Percentiles rank a stretch among this genome's conserved stretches.
Evolutionary conservation across 495 filamentous ascomycete genomes (phyloP).

Genomic region (Lophiotrema nucula): DNA sequence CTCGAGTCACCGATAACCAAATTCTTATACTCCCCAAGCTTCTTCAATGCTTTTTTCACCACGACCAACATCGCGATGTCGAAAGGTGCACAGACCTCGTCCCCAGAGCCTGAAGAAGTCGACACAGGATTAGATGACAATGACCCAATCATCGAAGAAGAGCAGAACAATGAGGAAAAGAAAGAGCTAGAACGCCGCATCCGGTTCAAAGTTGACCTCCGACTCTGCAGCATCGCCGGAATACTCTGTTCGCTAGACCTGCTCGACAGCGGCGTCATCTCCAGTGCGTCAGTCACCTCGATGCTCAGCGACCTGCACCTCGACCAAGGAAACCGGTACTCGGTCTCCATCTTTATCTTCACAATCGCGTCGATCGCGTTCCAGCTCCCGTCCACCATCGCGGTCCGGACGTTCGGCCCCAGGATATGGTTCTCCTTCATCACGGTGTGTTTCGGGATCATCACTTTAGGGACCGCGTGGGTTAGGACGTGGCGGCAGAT

Average conservation of each 20-base stretch:
- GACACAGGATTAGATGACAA: background rate
- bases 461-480: constrained; percentile 72
- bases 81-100: too few relatives aligned
- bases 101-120: too few relatives aligned
- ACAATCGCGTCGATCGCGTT: constrained; percentile 72
- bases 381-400: constrained; percentile 71
- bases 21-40: too few relatives aligned
- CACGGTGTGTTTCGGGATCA: constrained; percentile 67
- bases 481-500: constrained; percentile 69
- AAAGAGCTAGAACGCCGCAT: constrained; percentile 40
- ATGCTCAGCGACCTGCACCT: constrained; percentile 67
- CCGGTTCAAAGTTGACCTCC: constrained; percentile 65
- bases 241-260: constrained; percentile 71
- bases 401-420: constrained; percentile 66
- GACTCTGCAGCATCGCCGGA: constrained; percentile 74
- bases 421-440: constrained; percentile 66
- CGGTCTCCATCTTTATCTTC: constrained; percentile 76
- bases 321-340: constrained; percentile 61
- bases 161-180: constrained; percentile 9
- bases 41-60: too few relatives aligned
- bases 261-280: constrained; percentile 74
- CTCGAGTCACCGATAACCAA: too few relatives aligned
- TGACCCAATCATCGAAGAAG: background rate
- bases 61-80: too few relatives aligned
- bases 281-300: constrained; percentile 71